Base-by-base conservation (phyloP, 805 yeast genomes). In the Peterozyma xylosa region DNA sequence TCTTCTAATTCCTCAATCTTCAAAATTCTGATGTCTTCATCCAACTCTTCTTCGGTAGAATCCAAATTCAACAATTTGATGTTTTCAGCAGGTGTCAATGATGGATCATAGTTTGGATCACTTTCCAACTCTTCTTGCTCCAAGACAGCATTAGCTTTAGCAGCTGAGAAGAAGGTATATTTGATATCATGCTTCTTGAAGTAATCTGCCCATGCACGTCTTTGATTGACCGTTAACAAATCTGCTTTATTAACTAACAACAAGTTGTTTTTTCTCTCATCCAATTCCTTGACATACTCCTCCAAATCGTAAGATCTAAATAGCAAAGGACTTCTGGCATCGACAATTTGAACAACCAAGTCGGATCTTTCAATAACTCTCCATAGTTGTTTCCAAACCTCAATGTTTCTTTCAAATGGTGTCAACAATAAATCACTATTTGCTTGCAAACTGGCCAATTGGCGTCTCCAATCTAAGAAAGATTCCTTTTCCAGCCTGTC, bases 341-440 rank as follows among this genome's bases (percentile, higher is more conserved):
- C 99, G 29, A 93, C 98, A 68, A 93, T 93, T 62, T 93, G 99
- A 5, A 93, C 97, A 35, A 93, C 79, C 54, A 93, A 71, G 62
- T 91, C 96, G 18, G 93, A 86, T 58, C 98, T 78, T 63, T 93
- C 99, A 18, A 89, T 86, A 37, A 93, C 99, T 66, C 99, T 78
- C 99, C 99, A 93, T 51, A 93, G 70, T 66, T 93, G 99, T 59
- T 93, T 81, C 99, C 99, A 93, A 46, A 93, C 97, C 71, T 91
- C 96, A 50, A 93, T 71, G 61, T 93, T 93, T 68, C 99, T 80
- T 68, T 93, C 99, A 59, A 91, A 93, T 4, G 99, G 99, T 0
- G 99, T 93, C 59, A 93, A 73, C 47, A 90, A 68, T 55, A 93
- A 70, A 61, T 91, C 96, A 51, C 88, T 79, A 53, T 74, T 76